Evolutionary conservation across 2,329 filamentous ascomycete genomes (phyloP), one percentile per base, ranked within the genome.

Genomic region (Fusarium albosuccineum): DNA sequence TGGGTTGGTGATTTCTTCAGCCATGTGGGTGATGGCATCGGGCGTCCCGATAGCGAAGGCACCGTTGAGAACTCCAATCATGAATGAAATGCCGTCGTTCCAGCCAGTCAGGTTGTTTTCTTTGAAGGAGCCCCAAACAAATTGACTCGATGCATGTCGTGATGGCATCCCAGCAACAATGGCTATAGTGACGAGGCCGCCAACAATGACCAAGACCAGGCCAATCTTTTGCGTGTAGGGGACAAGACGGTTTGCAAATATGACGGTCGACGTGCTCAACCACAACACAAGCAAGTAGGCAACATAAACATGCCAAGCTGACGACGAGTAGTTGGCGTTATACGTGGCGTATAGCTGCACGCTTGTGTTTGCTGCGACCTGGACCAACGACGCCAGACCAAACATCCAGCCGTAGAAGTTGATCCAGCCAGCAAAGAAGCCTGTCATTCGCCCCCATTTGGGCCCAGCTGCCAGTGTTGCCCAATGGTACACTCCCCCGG

Each of bases 381-480:
- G 71, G 11, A 74, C 71, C 0, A 74, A 8, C 1, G 71, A 71
- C 37, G 71, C 71, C 0, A 74, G 61, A 5, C 71, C 71, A 14
- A 74, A 74, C 71, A 74, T 74, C 71, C 71, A 74, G 5, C 71
- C 71, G 2, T 74, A 74, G 4, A 74, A 74, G 30, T 74, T 74
- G 54, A 74, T 70, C 71, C 71, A 74, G 3, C 71, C 71, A 0
- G 71, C 59, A 1, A 71, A 74, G 36, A 74, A 74, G 9, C 71
- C 71, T 0, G 63, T 62, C 1, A 70, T 37, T 2, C 71, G 71
- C 0, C 71, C 71, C 71, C 71, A 73, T 62, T 58, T 70, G 0
- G 67, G 71, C 0, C 71, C 71, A 0, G 71, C 71, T 2, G 71
- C 72, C 2, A 73, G 60, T 0, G 63, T 74, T 0, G 71, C 71